A percentile compares a stretch with the other conserved stretches of the same genome.
Evolutionary conservation across 1,284 basidiomycete species (phyloP).

Genomic region (Golubevia sp.): DNA sequence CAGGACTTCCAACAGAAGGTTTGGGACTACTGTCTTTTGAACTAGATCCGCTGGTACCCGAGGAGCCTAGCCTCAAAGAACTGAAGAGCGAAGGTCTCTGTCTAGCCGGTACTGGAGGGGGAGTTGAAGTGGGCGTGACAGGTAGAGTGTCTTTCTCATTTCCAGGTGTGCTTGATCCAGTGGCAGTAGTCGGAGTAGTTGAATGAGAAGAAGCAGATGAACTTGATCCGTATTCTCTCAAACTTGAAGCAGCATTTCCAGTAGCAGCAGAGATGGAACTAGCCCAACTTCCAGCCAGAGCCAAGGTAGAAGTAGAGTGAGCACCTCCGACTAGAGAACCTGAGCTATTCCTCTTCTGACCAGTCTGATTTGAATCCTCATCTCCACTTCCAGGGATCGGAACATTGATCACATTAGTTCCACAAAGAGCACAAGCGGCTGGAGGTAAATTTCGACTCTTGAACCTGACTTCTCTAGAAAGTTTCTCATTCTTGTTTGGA

Average conservation of each 20-base stretch:
- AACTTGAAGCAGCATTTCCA: not conserved
- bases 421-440: conserved; percentile 51
- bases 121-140: not conserved
- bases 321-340: not conserved
- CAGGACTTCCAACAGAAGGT: not conserved
- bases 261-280: conserved; percentile 7
- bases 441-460: conserved; percentile 41
- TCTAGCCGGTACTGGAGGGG: not conserved
- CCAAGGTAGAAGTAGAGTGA: not conserved
- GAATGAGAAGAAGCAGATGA: not conserved
- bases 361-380: conserved; percentile 1
- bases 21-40: not conserved
- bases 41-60: not conserved
- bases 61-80: not conserved
- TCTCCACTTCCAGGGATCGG: conserved; percentile 29
- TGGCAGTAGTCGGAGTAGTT: not conserved
- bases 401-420: conserved; percentile 46
- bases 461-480: conserved; percentile 18
- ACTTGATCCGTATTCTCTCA: not conserved
- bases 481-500: conserved; percentile 27
- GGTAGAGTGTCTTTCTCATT: not conserved
- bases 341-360: not conserved
- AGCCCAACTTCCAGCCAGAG: conserved; percentile 3
- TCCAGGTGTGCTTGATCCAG: not conserved
- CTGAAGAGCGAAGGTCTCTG: not conserved